phyloP scores from a whole-genome alignment of 129 eudicot species.

The Kitagawia praeruptora region DNA sequence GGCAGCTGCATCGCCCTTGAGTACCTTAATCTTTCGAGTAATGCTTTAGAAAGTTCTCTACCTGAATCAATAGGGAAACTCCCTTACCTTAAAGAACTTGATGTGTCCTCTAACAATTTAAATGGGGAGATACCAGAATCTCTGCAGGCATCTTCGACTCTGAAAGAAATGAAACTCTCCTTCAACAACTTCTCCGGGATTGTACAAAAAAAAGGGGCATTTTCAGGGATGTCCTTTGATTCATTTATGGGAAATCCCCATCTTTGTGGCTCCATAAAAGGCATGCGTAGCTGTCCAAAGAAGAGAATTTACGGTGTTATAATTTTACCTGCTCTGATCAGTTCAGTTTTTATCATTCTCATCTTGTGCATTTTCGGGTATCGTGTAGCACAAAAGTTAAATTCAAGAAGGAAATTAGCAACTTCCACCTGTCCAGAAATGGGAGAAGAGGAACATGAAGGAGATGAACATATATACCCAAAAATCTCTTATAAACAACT shows the following conservation, averaged over 20 bases:
- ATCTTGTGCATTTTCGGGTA: constrained; percentile 32
- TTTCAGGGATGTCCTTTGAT: constrained; percentile 26
- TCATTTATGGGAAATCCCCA: constrained; percentile 59
- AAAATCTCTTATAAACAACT: constrained; percentile 58
- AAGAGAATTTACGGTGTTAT: constrained; percentile 18
- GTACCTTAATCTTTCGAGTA: constrained; percentile 49
- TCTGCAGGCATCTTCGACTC: constrained; percentile 41
- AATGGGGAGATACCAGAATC: constrained; percentile 53
- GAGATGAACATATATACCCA: constrained; percentile 28
- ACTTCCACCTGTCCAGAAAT: constrained; percentile 15
- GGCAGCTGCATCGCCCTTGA: constrained; percentile 83
- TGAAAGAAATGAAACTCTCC: constrained; percentile 47
- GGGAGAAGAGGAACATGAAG: constrained; percentile 29
- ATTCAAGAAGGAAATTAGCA: constrained; percentile 24
- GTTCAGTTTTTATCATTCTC: constrained; percentile 35
- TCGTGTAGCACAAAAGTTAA: constrained; percentile 31
- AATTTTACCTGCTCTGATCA: constrained; percentile 30
- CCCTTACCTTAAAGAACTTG: constrained; percentile 53
- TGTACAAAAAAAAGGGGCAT: constrained; percentile 32
- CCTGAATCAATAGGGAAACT: constrained; percentile 51
- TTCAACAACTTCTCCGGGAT: constrained; percentile 66
- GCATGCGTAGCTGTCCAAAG: constrained; percentile 37
- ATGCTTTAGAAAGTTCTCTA: constrained; percentile 44
- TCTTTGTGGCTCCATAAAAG: constrained; percentile 56
- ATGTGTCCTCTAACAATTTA: constrained; percentile 50